phyloP scores from a whole-genome alignment of 371 early-diverging fungal genomes.

The Circinella umbellata region DNA sequence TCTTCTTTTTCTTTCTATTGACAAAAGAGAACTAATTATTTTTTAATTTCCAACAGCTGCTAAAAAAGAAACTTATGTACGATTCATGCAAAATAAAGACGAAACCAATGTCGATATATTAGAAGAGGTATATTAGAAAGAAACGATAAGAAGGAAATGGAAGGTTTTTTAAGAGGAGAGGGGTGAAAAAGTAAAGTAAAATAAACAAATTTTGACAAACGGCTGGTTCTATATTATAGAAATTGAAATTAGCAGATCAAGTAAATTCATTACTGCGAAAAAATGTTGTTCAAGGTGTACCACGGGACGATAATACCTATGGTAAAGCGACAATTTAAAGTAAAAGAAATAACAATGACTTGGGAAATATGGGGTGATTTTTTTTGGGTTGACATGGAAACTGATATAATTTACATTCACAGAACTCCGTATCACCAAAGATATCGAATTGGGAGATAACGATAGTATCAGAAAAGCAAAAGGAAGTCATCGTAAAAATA shows the following conservation, averaged over 20 bases:
- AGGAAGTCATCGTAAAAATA: conserved; percentile 40
- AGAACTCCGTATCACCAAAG: conserved; percentile 52
- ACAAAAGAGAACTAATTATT: not conserved
- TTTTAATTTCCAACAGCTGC: conserved; percentile 35
- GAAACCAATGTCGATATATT: conserved; percentile 48
- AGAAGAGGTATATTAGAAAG: conserved; percentile 38
- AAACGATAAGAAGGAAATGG: not conserved
- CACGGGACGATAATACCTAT: conserved; percentile 32
- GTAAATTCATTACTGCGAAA: conserved; percentile 40
- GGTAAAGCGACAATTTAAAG: conserved; percentile 19
- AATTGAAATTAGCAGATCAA: conserved; percentile 44
- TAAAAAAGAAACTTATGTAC: conserved; percentile 42
- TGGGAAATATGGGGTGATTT: not conserved
- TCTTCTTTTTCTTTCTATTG: not conserved
- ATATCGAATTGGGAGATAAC: conserved; percentile 53
- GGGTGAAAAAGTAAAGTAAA: not conserved
- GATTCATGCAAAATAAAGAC: conserved; percentile 50
- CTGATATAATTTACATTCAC: not conserved
- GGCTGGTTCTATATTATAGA: conserved; percentile 19
- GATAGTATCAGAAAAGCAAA: conserved; percentile 48
- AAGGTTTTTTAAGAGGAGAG: not conserved
- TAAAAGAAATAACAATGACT: too few relatives aligned
- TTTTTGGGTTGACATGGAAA: not conserved
- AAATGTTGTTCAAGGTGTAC: conserved; percentile 49
- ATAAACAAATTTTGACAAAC: not conserved